These are phyloP conservation scores for Phascolomyces articulosus DNA, from an alignment of 371 early-diverging fungal species.

Conservation along the genomic window DNA sequence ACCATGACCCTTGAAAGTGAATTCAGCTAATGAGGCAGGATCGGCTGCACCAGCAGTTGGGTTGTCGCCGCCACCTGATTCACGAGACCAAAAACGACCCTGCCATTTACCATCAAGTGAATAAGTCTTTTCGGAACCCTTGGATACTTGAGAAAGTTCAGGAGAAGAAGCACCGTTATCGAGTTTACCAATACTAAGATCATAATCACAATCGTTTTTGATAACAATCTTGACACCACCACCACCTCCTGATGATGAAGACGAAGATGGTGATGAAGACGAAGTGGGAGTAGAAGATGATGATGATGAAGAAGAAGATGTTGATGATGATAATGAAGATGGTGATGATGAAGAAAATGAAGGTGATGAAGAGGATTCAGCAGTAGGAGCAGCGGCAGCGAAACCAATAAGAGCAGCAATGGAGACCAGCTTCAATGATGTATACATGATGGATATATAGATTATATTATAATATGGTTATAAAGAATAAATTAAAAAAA, in stretches of 20 bases:
- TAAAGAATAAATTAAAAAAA: no score
- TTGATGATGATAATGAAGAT: slow-evolving; percentile 20
- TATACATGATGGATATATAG: neutral
- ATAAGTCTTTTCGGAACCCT: slow-evolving; percentile 13
- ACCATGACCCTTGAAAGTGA: slow-evolving; percentile 25
- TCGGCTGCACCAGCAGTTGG: slow-evolving; percentile 19
- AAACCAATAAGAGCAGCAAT: slow-evolving; percentile 9
- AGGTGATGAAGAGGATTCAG: neutral
- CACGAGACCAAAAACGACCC: slow-evolving; percentile 43
- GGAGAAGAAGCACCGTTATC: slow-evolving; percentile 16
- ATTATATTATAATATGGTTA: no score
- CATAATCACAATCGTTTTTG: slow-evolving; percentile 20
- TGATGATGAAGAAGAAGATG: slow-evolving; percentile 20
- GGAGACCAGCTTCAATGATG: slow-evolving; percentile 9
- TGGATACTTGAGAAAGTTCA: neutral
- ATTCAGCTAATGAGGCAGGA: slow-evolving; percentile 47
- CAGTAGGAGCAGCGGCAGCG: slow-evolving; percentile 12
- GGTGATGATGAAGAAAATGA: slow-evolving; percentile 21
- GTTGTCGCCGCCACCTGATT: slow-evolving; percentile 20
- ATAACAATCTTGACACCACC: slow-evolving; percentile 14
- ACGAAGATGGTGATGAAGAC: no score
- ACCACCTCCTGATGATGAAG: slow-evolving; percentile 21
- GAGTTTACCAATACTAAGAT: slow-evolving; percentile 17
- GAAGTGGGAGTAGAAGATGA: no score
- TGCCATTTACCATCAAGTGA: slow-evolving; percentile 28